Conservation (phyloP, 306 rosid species). For the Lotus japonicus region DNA sequence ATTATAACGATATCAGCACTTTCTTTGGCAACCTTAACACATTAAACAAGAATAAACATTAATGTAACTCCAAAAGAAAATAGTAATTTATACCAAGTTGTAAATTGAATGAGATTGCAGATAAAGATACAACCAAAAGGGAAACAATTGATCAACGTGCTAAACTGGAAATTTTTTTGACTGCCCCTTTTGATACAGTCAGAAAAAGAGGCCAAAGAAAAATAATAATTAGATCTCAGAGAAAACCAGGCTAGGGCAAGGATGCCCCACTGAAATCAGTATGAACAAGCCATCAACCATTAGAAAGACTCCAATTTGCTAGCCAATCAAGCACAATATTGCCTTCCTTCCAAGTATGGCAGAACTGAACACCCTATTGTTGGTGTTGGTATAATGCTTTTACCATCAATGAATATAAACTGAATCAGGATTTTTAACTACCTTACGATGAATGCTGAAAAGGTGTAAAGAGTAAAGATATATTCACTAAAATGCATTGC, state of each 20-base stretch:
- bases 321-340: not conserved
- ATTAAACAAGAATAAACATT: not conserved
- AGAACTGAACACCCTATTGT: not conserved
- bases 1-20: conserved; percentile 75
- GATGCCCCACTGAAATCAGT: not conserved
- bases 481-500: not conserved
- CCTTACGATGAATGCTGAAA: not conserved
- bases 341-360: not conserved
- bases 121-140: not conserved
- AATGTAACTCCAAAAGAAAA: not conserved
- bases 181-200: too few species aligned
- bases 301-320: not conserved
- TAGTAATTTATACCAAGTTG: not conserved
- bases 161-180: not conserved
- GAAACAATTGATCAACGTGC: not conserved
- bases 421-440: not conserved
- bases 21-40: conserved; percentile 74
- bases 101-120: not conserved
- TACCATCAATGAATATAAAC: not conserved
- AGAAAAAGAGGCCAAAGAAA: not conserved
- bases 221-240: not conserved
- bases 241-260: not conserved
- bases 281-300: not conserved
- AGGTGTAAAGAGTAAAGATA: not conserved
- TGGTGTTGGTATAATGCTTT: not conserved